Base-by-base conservation (phyloP, 371 early-diverging fungal species). In the Actinomortierella ambigua region DNA sequence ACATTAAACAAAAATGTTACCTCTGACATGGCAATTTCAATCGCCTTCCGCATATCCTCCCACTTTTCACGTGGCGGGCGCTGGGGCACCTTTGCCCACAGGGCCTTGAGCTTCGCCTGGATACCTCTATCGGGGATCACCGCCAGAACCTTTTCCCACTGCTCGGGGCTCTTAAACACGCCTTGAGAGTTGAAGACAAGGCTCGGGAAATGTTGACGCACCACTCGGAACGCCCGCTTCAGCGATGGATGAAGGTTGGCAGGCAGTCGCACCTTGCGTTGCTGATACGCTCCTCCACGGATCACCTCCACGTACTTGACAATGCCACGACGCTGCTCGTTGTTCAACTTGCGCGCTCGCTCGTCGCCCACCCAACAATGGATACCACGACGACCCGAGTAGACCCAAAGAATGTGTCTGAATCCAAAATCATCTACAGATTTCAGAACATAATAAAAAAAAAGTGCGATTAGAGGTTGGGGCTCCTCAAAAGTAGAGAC, bases 311-410 rank as follows among this genome's bases (percentile, higher is more conserved):
- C 56, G 76, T 94, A 99, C 20, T 81, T 81, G 0, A 94, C 90
- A 55, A 99, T 90, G 0, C 96, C 93, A 50, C 84, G 83, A 60
- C 99, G 78, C 15, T 85, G 88, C n/a, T 89, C 87, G 47, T 90
- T 88, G 49, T 82, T 85, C 58, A 98, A 70, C 53, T 83, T 71
- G 8, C 93, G 81, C 14, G 99, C 98, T 20, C 90, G 80, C 59
- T 91, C 88, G 77, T 99, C 99, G 57, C 89, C 92, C 15, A 99
- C 94, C 99, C 99, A 99, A 79, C 98, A 97, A 87, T 99, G 99
- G 27, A 99, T 93, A 66, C 99, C 99, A 78, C 99, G 92, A 63
- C 99, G 91, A 59, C 99, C 99, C 40, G 93, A 92, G 75, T 95
- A 99, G 0, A 99, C 96, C 97, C 98, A 99, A 48, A 98, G 78